Base-by-base conservation (phyloP, 2,329 filamentous ascomycete genomes). In the Fusarium piperis region DNA sequence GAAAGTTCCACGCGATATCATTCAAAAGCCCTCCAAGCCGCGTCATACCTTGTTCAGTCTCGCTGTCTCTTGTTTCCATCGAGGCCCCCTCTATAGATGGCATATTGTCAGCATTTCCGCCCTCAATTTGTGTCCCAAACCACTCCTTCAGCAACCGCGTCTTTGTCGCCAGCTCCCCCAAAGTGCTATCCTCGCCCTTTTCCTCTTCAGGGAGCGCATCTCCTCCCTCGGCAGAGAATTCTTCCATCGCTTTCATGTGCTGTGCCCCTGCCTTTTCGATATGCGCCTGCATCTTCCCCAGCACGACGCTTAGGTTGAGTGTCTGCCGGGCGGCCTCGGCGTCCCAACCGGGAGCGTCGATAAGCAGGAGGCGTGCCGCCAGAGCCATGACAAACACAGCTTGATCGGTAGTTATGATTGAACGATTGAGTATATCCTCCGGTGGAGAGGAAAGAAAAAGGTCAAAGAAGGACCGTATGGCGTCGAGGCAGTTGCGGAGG, bases 401-500 rank as follows among this genome's bases (percentile, higher is more conserved):
- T 32, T 77, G 76, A 7, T 75, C 73, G 9, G 61, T 41, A 6
- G 74, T 77, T 15, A 73, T 38, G 32, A 78, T 70, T 6, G 76
- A 72, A 11, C 68, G 65, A 23, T 62, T 55, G 6, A 70, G 18
- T n/a, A 59, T 33, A 23, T 62, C 73, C 26, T 78, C 76, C 2
- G 78, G 60, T 2, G 79, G 73, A 4, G 80, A 68, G 2, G 74
- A 74, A 9, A 80, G 74, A 15, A 81, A 56, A 8, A 78, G 72
- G 23, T 74, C 74, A 30, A 81, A 80, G 62, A 80, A 84, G 6
- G 76, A 73, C 41, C 70, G 74, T 15, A 79, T 78, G 39, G 82
- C 79, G 26, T 78, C 64, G 10, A 84, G 71, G 64, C 81, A 81
- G 63, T 80, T 78, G 11, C 76, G 70, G 56, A 84, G 76, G 46